Percentiles rank a stretch among this genome's conserved stretches.
Evolutionary conservation across 495 filamentous ascomycete genomes (phyloP).

Genomic region (Pseudevernia furfuracea): DNA sequence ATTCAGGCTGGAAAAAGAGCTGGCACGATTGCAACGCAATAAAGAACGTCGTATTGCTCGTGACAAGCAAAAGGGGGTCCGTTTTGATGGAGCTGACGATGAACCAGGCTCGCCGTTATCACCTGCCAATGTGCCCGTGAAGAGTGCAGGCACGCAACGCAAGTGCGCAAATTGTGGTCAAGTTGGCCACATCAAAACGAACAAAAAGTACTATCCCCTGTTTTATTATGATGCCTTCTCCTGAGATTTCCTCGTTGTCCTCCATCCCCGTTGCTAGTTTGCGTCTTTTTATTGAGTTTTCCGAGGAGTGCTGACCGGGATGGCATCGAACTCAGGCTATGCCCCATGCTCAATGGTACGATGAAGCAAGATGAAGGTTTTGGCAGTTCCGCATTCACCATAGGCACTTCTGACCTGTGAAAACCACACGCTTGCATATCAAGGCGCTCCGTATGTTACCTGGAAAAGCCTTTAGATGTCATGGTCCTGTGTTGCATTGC

Average conservation of each 20-base stretch:
- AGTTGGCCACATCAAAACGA: constrained; percentile 97
- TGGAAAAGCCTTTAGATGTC: neutral
- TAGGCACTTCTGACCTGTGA: constrained; percentile 37
- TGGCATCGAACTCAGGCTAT: constrained; percentile 53
- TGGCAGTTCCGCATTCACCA: constrained; percentile 46
- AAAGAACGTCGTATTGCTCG: constrained; percentile 83
- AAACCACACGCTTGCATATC: neutral
- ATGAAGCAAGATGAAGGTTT: constrained; percentile 61
- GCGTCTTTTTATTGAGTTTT: constrained; percentile 18
- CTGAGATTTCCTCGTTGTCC: constrained; percentile 3
- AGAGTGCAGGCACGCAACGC: constrained; percentile 59
- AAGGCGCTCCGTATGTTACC: neutral
- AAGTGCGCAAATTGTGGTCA: constrained; percentile 97
- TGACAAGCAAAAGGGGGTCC: constrained; percentile 73
- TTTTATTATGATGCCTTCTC: constrained; percentile 1
- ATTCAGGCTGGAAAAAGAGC: constrained; percentile 62
- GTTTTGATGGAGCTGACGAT: constrained; percentile 39
- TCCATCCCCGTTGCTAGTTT: constrained; percentile 8
- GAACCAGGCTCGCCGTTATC: constrained; percentile 38
- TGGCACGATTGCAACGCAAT: constrained; percentile 77
- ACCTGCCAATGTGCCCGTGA: constrained; percentile 41
- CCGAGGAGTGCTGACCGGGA: constrained; percentile 25
- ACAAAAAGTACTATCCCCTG: constrained; percentile 67
- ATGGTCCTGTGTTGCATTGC: neutral
- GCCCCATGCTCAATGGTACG: constrained; percentile 82